Evolutionary conservation across 2,329 filamentous ascomycete species (phyloP), one percentile per base, ranked within the genome.

Genomic region (Chaetothyriales sp.): DNA sequence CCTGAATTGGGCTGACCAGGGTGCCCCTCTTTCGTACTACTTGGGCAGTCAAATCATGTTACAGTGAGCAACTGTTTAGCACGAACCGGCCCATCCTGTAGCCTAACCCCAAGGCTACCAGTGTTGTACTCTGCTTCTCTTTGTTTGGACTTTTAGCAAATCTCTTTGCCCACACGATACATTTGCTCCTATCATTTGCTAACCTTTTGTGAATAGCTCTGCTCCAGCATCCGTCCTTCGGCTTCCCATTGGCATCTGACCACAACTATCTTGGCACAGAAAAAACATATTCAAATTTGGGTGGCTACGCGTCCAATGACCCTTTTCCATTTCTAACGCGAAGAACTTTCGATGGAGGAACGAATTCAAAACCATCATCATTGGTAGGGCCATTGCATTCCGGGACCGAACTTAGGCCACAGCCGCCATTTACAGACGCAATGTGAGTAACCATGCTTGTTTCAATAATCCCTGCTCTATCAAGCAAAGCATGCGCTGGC

Each of bases 221-320:
- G 52, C 63, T 64, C 54, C 69, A 65, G 51, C 69, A 55, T 54
- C 60, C 62, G 57, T 68, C 65, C 53, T 61, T 71, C 64, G 67
- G 68, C 52, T 66, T 65, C 58, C 62, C 67, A 20, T 62, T 65
- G 45, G 64, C 65, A 51, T 64, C 68, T 48, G 68, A 69, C 55
- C 64, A 64, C 57, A 68, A 70, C 60, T 71, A 67, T 59, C 63
- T 66, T 53, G 63, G 60, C 49, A 57, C 63, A 29, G 67, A 68
- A 52, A 64, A 65, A 51, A 53, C 56, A 20, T 68, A 64, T 53
- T 59, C 67, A 53, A 60, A 63, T 57, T 54, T 65, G 56, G 61
- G 65, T 50, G 61, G 63, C 44, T 56, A 52, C 46, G 47, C 57
- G 51, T 44, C 56, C 52, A 56, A 59, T 59, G 57, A 58, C 49